Percentiles rank a stretch among this genome's conserved stretches.
phyloP scores from a whole-genome alignment of 371 early-diverging fungal species.

The Homolaphlyctis polyrhiza region DNA sequence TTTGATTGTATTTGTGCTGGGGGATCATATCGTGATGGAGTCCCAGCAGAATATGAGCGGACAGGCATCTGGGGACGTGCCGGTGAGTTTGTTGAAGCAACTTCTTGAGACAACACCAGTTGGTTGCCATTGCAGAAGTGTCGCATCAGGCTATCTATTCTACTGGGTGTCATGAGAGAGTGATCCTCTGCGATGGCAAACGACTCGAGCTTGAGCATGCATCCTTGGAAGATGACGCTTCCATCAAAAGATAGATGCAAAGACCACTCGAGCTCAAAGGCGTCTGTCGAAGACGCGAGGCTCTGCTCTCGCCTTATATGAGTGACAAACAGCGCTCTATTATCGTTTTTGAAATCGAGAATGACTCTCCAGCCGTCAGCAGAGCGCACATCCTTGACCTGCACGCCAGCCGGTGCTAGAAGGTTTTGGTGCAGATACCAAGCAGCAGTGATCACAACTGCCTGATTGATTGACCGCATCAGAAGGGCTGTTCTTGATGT shows the following conservation, averaged over 20 bases:
- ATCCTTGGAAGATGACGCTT: neutral
- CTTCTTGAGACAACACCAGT: neutral
- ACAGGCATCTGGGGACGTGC: too few species aligned
- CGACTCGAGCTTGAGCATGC: neutral
- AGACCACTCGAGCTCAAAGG: slow-evolving; percentile 2
- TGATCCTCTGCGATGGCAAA: neutral
- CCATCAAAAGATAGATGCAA: slow-evolving; percentile 2
- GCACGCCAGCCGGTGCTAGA: neutral
- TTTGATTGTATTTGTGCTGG: too few species aligned
- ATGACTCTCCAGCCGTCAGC: slow-evolving; percentile 1
- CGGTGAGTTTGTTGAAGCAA: too few species aligned
- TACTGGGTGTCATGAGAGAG: neutral
- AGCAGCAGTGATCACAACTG: neutral
- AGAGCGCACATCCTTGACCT: neutral
- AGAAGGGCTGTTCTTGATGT: neutral
- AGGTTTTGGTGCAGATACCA: slow-evolving; percentile 3
- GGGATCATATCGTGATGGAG: too few species aligned
- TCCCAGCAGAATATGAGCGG: too few species aligned
- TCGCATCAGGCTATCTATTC: neutral
- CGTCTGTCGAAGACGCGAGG: neutral
- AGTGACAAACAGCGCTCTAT: neutral
- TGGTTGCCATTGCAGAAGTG: neutral
- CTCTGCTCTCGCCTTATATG: neutral
- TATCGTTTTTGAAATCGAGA: neutral
- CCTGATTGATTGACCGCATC: slow-evolving; percentile 2